phyloP scores from a whole-genome alignment of 768 basidiomycete species.

The Albatrellus ellisii region DNA sequence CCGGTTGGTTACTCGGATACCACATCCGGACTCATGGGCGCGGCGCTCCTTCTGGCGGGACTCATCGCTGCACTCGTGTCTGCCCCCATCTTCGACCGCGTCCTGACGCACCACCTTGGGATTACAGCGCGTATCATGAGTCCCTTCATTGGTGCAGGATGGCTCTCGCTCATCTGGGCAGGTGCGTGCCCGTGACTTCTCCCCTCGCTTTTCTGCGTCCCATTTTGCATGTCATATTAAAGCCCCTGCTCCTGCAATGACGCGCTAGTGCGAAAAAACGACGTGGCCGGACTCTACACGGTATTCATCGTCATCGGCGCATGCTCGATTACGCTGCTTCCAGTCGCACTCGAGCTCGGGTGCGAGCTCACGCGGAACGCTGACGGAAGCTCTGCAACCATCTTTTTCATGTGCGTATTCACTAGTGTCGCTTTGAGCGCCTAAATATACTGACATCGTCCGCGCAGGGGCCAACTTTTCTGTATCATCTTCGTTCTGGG shows the following conservation, averaged over 20 bases:
- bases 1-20: constrained; percentile 62
- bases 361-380: constrained; percentile 73
- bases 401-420: constrained; percentile 58
- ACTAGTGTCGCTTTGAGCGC: not conserved
- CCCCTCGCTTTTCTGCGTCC: not conserved
- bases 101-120: constrained; percentile 65
- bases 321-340: constrained; percentile 55
- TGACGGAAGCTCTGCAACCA: constrained; percentile 58
- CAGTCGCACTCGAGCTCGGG: constrained; percentile 64
- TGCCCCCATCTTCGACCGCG: constrained; percentile 69
- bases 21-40: constrained; percentile 58
- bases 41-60: constrained; percentile 55
- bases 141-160: constrained; percentile 46
- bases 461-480: constrained; percentile 57
- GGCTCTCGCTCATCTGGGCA: constrained; percentile 75
- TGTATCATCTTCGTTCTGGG: constrained; percentile 50
- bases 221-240: not conserved
- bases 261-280: constrained; percentile 51
- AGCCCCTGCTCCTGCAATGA: not conserved
- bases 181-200: constrained; percentile 26
- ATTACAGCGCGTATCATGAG: constrained; percentile 43
- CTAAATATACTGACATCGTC: not conserved
- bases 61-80: constrained; percentile 54
- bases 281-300: constrained; percentile 45
- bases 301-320: constrained; percentile 61